Evolutionary conservation across 768 basidiomycete species (phyloP).

Genomic region (Tylopilus rubrobrunneus): DNA sequence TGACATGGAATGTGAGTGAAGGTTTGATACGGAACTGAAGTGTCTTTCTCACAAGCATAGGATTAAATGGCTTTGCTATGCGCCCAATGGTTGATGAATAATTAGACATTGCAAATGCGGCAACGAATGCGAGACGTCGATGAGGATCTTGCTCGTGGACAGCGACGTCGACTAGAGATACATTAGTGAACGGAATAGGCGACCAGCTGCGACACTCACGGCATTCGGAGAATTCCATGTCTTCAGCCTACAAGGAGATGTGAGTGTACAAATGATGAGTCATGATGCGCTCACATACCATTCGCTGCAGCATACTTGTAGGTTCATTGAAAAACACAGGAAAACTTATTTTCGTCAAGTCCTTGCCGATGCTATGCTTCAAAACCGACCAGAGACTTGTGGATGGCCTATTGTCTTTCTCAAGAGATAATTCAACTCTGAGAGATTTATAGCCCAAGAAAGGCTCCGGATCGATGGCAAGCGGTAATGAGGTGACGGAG

Average conservation of each 20-base stretch:
- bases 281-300: slow-evolving; percentile 45
- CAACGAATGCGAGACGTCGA: slow-evolving; percentile 85
- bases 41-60: slow-evolving; percentile 68
- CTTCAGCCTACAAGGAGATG: slow-evolving; percentile 58
- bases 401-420: slow-evolving; percentile 74
- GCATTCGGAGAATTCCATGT: slow-evolving; percentile 96
- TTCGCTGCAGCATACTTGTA: slow-evolving; percentile 94
- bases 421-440: slow-evolving; percentile 56
- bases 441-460: slow-evolving; percentile 70
- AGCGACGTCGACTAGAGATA: slow-evolving; percentile 75
- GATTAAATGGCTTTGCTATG: slow-evolving; percentile 97
- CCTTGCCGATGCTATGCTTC: slow-evolving; percentile 95
- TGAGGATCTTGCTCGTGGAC: slow-evolving; percentile 71
- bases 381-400: slow-evolving; percentile 93
- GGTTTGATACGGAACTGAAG: neutral
- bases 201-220: slow-evolving; percentile 41
- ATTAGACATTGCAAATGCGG: slow-evolving; percentile 97
- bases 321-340: slow-evolving; percentile 93
- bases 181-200: slow-evolving; percentile 4
- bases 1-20: neutral
- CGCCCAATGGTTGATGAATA: slow-evolving; percentile 95
- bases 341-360: slow-evolving; percentile 92
- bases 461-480: slow-evolving; percentile 37
- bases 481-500: slow-evolving; percentile 32
- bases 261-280: neutral